Evolutionary conservation across 1,139 yeast species (phyloP), one percentile per base, ranked within the genome.

Genomic region (Candida gigantensis): DNA sequence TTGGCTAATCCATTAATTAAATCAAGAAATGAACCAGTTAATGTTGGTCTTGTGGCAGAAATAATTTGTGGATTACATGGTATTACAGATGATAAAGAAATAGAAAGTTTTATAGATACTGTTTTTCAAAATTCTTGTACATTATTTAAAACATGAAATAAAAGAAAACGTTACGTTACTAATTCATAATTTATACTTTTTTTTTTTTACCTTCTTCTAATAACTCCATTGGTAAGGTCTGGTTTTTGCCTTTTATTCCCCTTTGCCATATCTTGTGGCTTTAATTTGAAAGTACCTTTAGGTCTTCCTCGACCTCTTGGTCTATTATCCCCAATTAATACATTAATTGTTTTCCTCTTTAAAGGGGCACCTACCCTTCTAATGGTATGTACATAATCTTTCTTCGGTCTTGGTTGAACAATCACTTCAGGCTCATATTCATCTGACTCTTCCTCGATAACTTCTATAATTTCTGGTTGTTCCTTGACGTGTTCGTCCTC

Each of bases 1-100:
- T 56, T 59, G 31, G 65, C 76, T 2, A 49, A 63, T 7, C 84
- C 86, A 4, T 64, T 87, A 68, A 77, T 92, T 30, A 84, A 84
- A 47, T 83, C 94, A 1, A 72, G 98, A 50, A 89, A 94, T 57
- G 98, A 92, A 59, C 98, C 98, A 0, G 89, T 94, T 34, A 73
- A 77, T 34, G 79, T 92, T 39, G 88, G 88, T 1, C 77, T 79
- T 34, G 92, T 90, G 1, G 97, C 95, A 0, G 77, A 82, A 46
- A 83, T 87, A 7, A 71, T 92, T 46, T 78, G 94, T 8, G 72
- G 72, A 16, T 58, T 90, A 34, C 55, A 62, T 39, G 61, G 55
- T 2, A 45, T 62, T 9, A 51, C 51, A 6, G 71, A 73, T 25
- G 73, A 68, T 0, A 47, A 70, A 6, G 67, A 79, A 3, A 64